Evolutionary conservation across 805 yeast genomes (phyloP).

Genomic region (Candida incommunis): DNA sequence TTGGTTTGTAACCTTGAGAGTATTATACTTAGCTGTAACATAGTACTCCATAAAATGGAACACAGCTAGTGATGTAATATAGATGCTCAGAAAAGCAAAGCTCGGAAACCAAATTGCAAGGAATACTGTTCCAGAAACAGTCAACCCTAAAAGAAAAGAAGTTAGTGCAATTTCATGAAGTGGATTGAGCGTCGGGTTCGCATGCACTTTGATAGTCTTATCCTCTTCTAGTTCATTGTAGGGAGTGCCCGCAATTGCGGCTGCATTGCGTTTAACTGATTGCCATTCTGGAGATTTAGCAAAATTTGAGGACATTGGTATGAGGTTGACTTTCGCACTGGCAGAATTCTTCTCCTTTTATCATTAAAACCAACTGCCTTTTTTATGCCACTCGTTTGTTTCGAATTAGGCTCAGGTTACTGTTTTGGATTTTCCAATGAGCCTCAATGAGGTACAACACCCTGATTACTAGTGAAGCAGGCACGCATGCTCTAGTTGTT

Average conservation of each 20-base stretch:
- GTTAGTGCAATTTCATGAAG: constrained; percentile 17
- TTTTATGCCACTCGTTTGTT: too few species aligned
- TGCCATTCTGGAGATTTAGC: too few species aligned
- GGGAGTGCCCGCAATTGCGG: background rate
- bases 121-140: constrained; percentile 10
- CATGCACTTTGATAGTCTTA: background rate
- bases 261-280: background rate
- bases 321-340: too few species aligned
- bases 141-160: constrained; percentile 18
- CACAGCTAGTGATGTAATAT: constrained; percentile 35
- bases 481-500: too few species aligned
- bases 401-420: too few species aligned
- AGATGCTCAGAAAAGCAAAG: constrained; percentile 27
- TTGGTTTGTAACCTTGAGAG: constrained; percentile 48
- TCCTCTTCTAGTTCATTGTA: background rate
- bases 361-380: too few species aligned
- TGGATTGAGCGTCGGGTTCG: background rate
- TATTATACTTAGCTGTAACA: constrained; percentile 64
- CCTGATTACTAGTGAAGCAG: too few species aligned
- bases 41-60: constrained; percentile 80
- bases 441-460: too few species aligned
- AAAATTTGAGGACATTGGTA: too few species aligned
- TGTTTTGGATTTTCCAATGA: too few species aligned
- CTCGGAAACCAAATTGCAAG: constrained; percentile 2
- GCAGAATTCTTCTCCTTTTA: too few species aligned